Base-by-base conservation (phyloP, 805 yeast species). In the Lachancea nothofagi region DNA sequence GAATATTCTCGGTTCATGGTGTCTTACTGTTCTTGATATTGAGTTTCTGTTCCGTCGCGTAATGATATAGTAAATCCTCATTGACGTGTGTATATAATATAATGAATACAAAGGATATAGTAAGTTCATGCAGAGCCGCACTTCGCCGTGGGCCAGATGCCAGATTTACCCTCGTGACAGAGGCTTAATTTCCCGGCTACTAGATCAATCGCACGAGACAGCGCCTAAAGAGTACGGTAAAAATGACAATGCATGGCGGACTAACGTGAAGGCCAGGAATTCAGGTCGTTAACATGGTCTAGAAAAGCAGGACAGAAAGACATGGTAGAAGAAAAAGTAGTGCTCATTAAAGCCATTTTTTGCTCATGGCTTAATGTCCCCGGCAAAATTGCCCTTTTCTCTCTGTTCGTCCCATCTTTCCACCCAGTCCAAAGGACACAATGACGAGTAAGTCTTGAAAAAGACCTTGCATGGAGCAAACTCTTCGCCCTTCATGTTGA, bases 391-490 rank as follows among this genome's bases (percentile, higher is more conserved):
- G 53, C 79, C 80, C 48, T 67, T 66, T 53, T 62, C 75, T 70
- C 94, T 82, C 72, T 85, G 94, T 53, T 77, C 89, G 64, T 85
- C 86, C 95, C 95, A 85, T 63, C 70, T 82, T 59, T 79, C 88
- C 50, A 80, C 74, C 95, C 95, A 85, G 54, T 80, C 83, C 42
- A 75, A 71, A 44, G 95, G 95, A 64, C 95, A 85, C 59, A 85
- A 72, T 18, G 96, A 77, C 55, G 83, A 77, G 76, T 76, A 93
- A 42, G 97, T 86, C 69, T 78, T 83, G 80, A 78, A 85, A 74
- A 93, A 93, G 57, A 85, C 89, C 70, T 88, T 77, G 71, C 98
- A 93, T 61, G 97, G 97, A 58, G 89, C 95, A 62, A 93, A 93
- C 47, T 89, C 97, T 71, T 90, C 97, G 63, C 98, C 98, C 73